A percentile compares a stretch with the other conserved stretches of the same genome.
These are phyloP conservation scores for Dispira parvispora DNA, from an alignment of 192 early-diverging fungal species.

Conservation along the genomic window DNA sequence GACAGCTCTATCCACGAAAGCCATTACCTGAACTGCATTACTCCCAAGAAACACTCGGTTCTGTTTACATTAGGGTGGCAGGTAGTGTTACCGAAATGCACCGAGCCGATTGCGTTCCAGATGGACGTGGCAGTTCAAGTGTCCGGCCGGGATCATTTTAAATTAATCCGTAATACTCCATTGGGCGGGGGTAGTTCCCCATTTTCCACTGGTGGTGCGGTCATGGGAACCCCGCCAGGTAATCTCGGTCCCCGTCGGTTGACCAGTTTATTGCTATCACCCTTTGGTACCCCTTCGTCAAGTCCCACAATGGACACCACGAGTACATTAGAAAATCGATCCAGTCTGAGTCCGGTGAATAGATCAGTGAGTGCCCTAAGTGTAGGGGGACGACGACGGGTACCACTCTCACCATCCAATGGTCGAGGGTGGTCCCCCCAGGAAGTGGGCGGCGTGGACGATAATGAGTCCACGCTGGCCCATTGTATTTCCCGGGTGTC, in stretches of 20 bases:
- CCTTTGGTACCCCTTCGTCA: not conserved
- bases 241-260: not conserved
- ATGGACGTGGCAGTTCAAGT: constrained; percentile 46
- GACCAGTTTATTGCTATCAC: not conserved
- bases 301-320: not conserved
- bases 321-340: not conserved
- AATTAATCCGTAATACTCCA: constrained; percentile 14
- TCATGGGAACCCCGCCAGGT: not conserved
- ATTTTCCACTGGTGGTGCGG: not conserved
- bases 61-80: constrained; percentile 34
- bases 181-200: constrained; percentile 10
- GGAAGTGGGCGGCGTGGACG: not conserved
- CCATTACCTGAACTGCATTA: constrained; percentile 42
- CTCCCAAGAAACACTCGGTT: constrained; percentile 36
- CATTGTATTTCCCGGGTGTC: constrained; percentile 16
- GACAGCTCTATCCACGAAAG: constrained; percentile 60
- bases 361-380: not conserved
- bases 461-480: constrained; percentile 12
- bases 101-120: constrained; percentile 30
- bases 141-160: constrained; percentile 31
- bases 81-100: constrained; percentile 38
- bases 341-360: too few species aligned
- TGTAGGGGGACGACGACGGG: not conserved
- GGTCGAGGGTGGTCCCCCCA: not conserved
- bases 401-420: not conserved